Conservation (phyloP, 2,329 filamentous ascomycete species). For the Emericellopsis cladophorae region DNA sequence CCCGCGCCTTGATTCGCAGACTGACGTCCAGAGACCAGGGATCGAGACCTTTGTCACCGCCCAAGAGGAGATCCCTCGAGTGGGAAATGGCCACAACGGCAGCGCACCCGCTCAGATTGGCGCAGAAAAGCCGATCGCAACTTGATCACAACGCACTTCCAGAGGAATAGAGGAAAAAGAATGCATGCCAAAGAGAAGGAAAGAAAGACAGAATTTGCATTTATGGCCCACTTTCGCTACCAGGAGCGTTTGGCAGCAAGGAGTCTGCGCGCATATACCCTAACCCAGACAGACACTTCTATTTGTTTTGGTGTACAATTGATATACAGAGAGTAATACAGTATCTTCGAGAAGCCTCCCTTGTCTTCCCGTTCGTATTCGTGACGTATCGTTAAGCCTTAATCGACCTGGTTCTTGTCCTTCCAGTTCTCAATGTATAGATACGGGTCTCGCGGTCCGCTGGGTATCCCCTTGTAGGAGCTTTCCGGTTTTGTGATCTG, state of each 20-base stretch:
- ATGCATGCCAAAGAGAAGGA: not conserved
- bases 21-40: not conserved
- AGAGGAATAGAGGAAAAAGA: not conserved
- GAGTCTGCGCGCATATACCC: not conserved
- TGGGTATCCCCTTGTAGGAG: constrained; percentile 36
- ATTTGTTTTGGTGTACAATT: not conserved
- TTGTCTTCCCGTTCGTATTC: not conserved
- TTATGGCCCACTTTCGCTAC: not conserved
- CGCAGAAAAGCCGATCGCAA: not conserved
- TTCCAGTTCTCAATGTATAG: constrained; percentile 57
- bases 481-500: constrained; percentile 41
- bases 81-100: not conserved
- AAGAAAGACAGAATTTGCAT: not conserved
- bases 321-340: constrained; percentile 1
- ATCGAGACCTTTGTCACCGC: constrained; percentile 3
- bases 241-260: not conserved
- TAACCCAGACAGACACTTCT: not conserved
- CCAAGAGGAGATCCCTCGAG: not conserved
- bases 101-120: not conserved
- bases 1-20: constrained; percentile 4
- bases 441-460: constrained; percentile 47
- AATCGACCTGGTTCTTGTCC: constrained; percentile 50
- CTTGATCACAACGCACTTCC: too few relatives aligned
- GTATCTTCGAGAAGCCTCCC: not conserved
- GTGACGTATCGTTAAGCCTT: constrained; percentile 9